Conservation (phyloP, 108 stramenopile species). For the Nitzschia sp. region DNA sequence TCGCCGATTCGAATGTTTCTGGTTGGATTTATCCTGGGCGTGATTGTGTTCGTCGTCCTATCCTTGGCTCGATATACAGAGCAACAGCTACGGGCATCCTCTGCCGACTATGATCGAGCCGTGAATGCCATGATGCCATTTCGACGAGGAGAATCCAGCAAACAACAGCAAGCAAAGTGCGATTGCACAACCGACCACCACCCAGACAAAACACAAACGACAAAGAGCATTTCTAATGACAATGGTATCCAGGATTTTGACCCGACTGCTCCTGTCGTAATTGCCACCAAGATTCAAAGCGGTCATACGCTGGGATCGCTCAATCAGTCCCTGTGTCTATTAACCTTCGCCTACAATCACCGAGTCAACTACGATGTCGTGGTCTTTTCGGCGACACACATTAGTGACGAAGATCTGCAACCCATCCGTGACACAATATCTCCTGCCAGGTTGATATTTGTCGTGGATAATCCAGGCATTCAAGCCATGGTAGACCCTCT, state of each 20-base stretch:
- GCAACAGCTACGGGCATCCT: background rate
- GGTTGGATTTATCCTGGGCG: background rate
- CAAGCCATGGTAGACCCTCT: constrained; percentile 36
- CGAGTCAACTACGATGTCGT: constrained; percentile 43
- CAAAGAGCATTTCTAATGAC: background rate
- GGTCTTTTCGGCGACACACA: constrained; percentile 38
- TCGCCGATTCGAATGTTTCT: background rate
- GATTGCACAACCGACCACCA: no score
- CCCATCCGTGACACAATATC: constrained; percentile 5
- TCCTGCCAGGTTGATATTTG: constrained; percentile 40
- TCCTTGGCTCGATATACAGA: background rate
- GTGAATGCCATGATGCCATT: background rate
- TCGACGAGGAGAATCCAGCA: no score
- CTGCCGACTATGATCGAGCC: background rate
- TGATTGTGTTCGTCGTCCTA: background rate
- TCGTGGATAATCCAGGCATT: constrained; percentile 38
- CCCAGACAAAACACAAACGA: no score
- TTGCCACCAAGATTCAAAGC: constrained; percentile 52
- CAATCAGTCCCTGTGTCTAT: constrained; percentile 46
- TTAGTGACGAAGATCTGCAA: constrained; percentile 7
- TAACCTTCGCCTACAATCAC: constrained; percentile 46
- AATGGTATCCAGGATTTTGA: constrained; percentile 11
- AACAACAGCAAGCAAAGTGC: no score
- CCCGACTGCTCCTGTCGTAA: constrained; percentile 28
- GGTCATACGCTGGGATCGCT: background rate